Base-by-base conservation (phyloP, 2,329 filamentous ascomycete genomes). In the Monilinia aucupariae region DNA sequence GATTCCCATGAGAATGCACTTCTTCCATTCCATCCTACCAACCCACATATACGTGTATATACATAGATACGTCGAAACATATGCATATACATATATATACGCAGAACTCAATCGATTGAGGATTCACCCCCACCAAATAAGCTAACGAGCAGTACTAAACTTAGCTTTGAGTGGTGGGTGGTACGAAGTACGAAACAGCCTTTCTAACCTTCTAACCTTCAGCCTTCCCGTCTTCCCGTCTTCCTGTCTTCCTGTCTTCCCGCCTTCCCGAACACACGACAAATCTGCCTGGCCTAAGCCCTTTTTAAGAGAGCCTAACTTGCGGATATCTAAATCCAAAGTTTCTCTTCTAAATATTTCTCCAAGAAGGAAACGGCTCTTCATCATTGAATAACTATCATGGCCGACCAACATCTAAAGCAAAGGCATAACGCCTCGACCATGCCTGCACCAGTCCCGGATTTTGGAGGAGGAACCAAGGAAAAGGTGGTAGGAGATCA, bases 401-500 rank as follows among this genome's bases (percentile, higher is more conserved):
- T 73, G 70, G 63, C 63, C 55, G 68, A 63, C 43, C 62, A 67
- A 45, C 62, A 54, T 43, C 63, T 72, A 10, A 70, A 67, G 63
- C 68, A 74, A 50, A 69, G 72, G 45, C 67, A 69, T 32, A 59
- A 41, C n/a, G 45, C 55, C 37, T 64, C 65, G 37, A 41, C 45
- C 56, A 59, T 61, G 45, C 62, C 45, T 27, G 52, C 53, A 55
- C 51, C 50, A 32, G 34, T 50, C 48, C 59, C 54, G 15, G 62
- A 64, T 64, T 64, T 64, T 51, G 59, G 50, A 22, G 64, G 58
- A 37, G 65, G 56, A n/a, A 62, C 52, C 15, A 65, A 52, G 32
- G 65, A 64, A 61, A 63, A 68, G n/a, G 61, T 52, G n/a, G 27
- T 62, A 39, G 63, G 65, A 55, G 69, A 64, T 37, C 74, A 75